Conservation (phyloP, 345 rosid species). For the Populus ilicifolia region DNA sequence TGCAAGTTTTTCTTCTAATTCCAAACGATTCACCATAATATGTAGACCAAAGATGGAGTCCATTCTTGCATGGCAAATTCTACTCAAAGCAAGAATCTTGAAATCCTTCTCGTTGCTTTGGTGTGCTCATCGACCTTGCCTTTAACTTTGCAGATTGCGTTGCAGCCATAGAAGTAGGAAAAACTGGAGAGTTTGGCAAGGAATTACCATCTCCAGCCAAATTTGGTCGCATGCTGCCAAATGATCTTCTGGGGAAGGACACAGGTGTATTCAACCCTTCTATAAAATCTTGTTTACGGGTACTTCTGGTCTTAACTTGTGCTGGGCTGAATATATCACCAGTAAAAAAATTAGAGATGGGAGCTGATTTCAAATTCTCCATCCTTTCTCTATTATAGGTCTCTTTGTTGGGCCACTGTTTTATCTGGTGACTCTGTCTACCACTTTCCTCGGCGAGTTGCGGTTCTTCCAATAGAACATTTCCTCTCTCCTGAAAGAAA, state of each 20-base stretch:
- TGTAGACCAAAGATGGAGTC: constrained; percentile 43
- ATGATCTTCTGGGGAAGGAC: constrained; percentile 64
- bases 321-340: constrained; percentile 22
- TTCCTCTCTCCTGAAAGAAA: constrained; percentile 57
- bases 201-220: constrained; percentile 36
- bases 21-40: constrained; percentile 41
- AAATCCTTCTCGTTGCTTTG: constrained; percentile 50
- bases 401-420: constrained; percentile 22
- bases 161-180: constrained; percentile 62
- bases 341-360: constrained; percentile 20
- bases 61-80: constrained; percentile 23
- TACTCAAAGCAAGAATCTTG: constrained; percentile 40
- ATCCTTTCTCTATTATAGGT: constrained; percentile 22
- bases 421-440: constrained; percentile 31
- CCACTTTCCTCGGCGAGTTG: constrained; percentile 34
- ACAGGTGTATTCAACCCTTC: constrained; percentile 49
- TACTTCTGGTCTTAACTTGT: constrained; percentile 28
- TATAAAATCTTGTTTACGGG: constrained; percentile 32
- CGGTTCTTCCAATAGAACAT: constrained; percentile 42
- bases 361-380: constrained; percentile 19
- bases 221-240: constrained; percentile 38
- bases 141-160: constrained; percentile 76
- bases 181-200: constrained; percentile 44
- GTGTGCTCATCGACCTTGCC: constrained; percentile 77
- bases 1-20: not conserved